Conservation (phyloP, 495 filamentous ascomycete species). For the Staphylotrichum longicolle region DNA sequence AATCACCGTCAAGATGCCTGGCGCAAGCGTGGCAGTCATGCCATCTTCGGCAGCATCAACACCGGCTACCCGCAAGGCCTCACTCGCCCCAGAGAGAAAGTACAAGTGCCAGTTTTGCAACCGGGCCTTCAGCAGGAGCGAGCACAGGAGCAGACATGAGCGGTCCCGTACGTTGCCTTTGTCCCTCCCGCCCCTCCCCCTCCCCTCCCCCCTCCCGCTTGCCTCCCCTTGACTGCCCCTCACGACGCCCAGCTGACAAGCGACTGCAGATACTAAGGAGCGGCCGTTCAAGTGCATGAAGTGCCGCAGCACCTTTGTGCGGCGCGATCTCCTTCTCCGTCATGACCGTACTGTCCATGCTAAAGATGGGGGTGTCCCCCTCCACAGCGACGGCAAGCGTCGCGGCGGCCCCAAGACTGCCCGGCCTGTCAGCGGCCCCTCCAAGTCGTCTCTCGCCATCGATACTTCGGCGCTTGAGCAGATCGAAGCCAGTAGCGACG, state of each 20-base stretch:
- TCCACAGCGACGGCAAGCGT: slow-evolving; percentile 92
- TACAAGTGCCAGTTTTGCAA: slow-evolving; percentile 99
- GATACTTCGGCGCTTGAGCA: slow-evolving; percentile 90
- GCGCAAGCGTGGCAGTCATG: slow-evolving; percentile 61
- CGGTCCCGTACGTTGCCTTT: slow-evolving; percentile 80
- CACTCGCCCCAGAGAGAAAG: slow-evolving; percentile 78
- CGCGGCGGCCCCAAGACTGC: slow-evolving; percentile 68
- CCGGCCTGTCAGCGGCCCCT: slow-evolving; percentile 62
- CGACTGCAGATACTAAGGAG: slow-evolving; percentile 85
- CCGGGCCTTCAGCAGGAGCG: slow-evolving; percentile 93
- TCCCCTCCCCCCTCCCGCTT: slow-evolving; percentile 8
- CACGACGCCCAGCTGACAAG: slow-evolving; percentile 13
- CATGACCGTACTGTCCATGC: slow-evolving; percentile 98
- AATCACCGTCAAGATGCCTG: slow-evolving; percentile 54
- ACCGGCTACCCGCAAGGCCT: slow-evolving; percentile 59
- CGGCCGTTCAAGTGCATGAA: slow-evolving; percentile 98
- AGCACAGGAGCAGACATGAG: slow-evolving; percentile 96
- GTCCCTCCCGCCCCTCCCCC: slow-evolving; percentile 13
- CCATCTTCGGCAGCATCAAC: slow-evolving; percentile 57
- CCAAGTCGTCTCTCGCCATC: slow-evolving; percentile 79
- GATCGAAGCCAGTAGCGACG: slow-evolving; percentile 90
- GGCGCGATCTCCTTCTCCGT: slow-evolving; percentile 90
- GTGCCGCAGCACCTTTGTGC: slow-evolving; percentile 97
- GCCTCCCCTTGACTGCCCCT: neutral
- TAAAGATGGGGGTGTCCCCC: slow-evolving; percentile 94